phyloP scores from a whole-genome alignment of 495 filamentous ascomycete species.

The Daldinia grandis region DNA sequence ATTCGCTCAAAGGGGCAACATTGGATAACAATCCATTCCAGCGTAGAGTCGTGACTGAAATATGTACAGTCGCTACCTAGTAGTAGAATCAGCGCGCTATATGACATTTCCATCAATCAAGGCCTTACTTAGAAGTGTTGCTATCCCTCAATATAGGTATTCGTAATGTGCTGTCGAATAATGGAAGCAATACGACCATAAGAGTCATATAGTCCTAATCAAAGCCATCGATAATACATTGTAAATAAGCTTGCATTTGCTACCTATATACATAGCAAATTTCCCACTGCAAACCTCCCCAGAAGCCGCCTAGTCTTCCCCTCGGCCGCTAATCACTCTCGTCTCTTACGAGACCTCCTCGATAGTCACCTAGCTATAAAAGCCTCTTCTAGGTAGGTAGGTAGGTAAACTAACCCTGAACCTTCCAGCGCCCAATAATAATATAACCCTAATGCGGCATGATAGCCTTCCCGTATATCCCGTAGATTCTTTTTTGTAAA shows the following conservation, averaged over 20 bases:
- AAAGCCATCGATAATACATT: not conserved
- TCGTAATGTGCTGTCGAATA: too few species aligned
- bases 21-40: too few species aligned
- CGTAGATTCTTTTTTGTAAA: constrained; percentile 6
- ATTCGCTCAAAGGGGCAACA: too few species aligned
- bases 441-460: not conserved
- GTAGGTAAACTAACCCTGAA: not conserved
- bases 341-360: not conserved
- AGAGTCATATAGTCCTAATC: not conserved
- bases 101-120: too few species aligned
- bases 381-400: not conserved
- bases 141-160: too few species aligned
- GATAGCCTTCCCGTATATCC: constrained; percentile 13
- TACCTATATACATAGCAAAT: constrained; percentile 17
- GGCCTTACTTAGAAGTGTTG: too few species aligned
- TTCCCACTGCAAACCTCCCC: not conserved
- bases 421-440: not conserved
- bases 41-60: too few species aligned
- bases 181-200: too few species aligned
- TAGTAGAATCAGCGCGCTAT: too few species aligned
- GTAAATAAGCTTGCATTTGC: constrained; percentile 8
- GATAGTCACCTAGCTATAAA: not conserved
- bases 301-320: not conserved
- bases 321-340: not conserved
- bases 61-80: too few species aligned